Conservation (phyloP, 1,284 basidiomycete species). For the Cutaneotrichosporon curvatum region DNA sequence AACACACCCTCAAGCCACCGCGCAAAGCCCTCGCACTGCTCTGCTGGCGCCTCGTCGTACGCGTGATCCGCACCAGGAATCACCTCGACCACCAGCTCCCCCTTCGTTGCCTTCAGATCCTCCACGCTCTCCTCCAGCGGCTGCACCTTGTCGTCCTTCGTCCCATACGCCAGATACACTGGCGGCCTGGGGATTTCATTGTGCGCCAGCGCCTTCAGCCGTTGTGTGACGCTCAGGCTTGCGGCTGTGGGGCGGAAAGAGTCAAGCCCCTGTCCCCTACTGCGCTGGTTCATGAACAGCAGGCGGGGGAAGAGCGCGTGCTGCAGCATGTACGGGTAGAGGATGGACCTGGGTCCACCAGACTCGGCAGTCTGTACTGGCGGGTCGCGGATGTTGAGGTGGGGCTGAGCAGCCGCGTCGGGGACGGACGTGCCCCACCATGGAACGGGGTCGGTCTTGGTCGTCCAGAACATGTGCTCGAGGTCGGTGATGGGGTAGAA, state of each 20-base stretch:
- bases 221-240: slow-evolving; percentile 31
- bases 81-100: slow-evolving; percentile 22
- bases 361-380: slow-evolving; percentile 31
- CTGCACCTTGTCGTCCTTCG: slow-evolving; percentile 35
- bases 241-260: slow-evolving; percentile 31
- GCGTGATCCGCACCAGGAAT: slow-evolving; percentile 32
- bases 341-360: slow-evolving; percentile 37
- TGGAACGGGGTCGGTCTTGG: slow-evolving; percentile 40
- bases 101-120: slow-evolving; percentile 15
- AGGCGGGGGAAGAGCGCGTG: slow-evolving; percentile 39
- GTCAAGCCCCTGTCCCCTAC: slow-evolving; percentile 31
- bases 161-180: slow-evolving; percentile 34
- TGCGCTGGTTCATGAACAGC: slow-evolving; percentile 37
- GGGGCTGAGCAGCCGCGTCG: slow-evolving; percentile 34
- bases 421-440: slow-evolving; percentile 34
- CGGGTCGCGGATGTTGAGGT: slow-evolving; percentile 35
- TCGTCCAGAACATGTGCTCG: slow-evolving; percentile 39
- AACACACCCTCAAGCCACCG: slow-evolving; percentile 27
- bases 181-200: slow-evolving; percentile 14
- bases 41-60: slow-evolving; percentile 36
- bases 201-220: slow-evolving; percentile 17
- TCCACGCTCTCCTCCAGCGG: slow-evolving; percentile 34
- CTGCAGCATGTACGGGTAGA: slow-evolving; percentile 45
- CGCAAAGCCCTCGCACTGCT: slow-evolving; percentile 32
- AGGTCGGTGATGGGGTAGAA: slow-evolving; percentile 45